Conservation (phyloP, 2,329 filamentous ascomycete genomes). For the Penicillium fuscoglaucum region DNA sequence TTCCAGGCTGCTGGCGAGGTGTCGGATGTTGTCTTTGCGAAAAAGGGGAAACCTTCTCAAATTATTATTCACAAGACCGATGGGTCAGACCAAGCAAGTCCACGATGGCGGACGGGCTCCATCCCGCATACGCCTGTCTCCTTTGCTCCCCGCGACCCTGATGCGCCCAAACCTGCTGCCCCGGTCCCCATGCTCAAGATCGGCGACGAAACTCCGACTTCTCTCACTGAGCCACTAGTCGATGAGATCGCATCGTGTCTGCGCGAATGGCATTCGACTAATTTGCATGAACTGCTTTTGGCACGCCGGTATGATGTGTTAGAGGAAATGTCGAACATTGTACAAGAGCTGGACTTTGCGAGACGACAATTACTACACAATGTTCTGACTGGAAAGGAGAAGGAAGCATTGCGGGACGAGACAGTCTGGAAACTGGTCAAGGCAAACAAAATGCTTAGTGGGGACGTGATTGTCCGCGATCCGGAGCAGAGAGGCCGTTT, state of each 20-base stretch:
- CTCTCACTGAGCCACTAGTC: conserved; percentile 82
- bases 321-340: conserved; percentile 76
- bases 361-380: conserved; percentile 90
- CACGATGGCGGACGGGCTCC: conserved; percentile 31
- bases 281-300: conserved; percentile 87
- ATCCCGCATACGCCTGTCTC: conserved; percentile 39
- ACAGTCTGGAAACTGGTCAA: conserved; percentile 94
- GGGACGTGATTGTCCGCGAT: conserved; percentile 92
- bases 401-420: conserved; percentile 75
- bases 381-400: conserved; percentile 84
- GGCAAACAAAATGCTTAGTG: conserved; percentile 90
- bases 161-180: conserved; percentile 71
- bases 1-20: conserved; percentile 27
- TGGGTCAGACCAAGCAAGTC: conserved; percentile 33
- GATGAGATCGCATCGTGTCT: conserved; percentile 97
- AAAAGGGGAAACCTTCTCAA: conserved; percentile 44
- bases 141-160: conserved; percentile 57
- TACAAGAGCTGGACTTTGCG: conserved; percentile 78
- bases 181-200: conserved; percentile 97
- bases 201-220: conserved; percentile 93
- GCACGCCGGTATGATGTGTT: conserved; percentile 77
- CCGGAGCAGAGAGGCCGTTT: conserved; percentile 79
- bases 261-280: conserved; percentile 97
- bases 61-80: conserved; percentile 42
- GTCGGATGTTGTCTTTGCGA: conserved; percentile 37